Conservation (phyloP, 2,329 filamentous ascomycete species). For the Ophiostoma triangulosporum region DNA sequence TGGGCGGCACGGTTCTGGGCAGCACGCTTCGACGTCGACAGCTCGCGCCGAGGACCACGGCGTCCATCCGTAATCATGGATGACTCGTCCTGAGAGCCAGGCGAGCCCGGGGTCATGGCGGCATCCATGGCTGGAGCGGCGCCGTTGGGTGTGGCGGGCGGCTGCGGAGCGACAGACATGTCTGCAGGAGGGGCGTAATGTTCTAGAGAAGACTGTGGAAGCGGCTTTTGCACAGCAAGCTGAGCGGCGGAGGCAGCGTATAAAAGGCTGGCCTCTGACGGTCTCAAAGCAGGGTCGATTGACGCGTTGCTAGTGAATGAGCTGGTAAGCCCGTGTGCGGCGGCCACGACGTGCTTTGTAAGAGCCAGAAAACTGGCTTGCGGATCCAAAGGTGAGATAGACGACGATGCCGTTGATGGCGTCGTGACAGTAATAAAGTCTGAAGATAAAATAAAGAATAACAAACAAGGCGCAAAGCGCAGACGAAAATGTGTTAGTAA, state of each 20-base stretch:
- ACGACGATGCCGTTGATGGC: neutral
- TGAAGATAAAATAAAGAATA: neutral
- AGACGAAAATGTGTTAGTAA: slow-evolving; percentile 1
- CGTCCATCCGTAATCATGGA: slow-evolving; percentile 34
- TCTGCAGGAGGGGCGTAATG: neutral
- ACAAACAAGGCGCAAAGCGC: neutral
- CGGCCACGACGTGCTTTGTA: slow-evolving; percentile 11
- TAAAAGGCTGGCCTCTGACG: neutral
- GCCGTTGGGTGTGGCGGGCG: neutral
- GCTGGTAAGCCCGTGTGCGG: neutral
- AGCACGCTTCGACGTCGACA: slow-evolving; percentile 90
- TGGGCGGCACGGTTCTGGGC: slow-evolving; percentile 95
- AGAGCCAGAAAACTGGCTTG: slow-evolving; percentile 10
- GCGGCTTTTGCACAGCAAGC: neutral
- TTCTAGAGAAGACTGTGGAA: neutral
- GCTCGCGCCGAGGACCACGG: slow-evolving; percentile 76
- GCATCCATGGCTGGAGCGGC: neutral
- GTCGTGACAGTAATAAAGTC: neutral
- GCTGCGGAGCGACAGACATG: slow-evolving; percentile 6
- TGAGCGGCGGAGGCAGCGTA: slow-evolving; percentile 4
- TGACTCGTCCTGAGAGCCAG: neutral
- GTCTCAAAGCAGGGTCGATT: neutral
- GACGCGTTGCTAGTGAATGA: neutral
- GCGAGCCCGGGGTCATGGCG: neutral
- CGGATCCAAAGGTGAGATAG: slow-evolving; percentile 3